Percentiles rank a stretch among this genome's conserved stretches.
Conservation (phyloP, 257 asterid species). For the Solanum phureja region DNA sequence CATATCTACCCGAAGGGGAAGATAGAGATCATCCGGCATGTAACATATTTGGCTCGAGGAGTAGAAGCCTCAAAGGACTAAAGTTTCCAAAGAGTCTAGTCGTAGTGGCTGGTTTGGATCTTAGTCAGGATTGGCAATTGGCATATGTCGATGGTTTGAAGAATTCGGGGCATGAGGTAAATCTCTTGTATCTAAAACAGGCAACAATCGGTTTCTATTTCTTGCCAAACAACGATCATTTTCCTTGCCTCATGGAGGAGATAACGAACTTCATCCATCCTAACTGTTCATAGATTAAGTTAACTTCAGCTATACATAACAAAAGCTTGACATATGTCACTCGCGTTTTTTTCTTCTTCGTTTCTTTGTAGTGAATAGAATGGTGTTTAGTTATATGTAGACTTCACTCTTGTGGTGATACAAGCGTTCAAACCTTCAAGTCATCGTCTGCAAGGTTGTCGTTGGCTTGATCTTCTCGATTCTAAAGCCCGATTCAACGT, state of each 20-base stretch:
- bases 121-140: conserved; percentile 76
- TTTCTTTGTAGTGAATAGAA: not conserved
- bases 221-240: conserved; percentile 75
- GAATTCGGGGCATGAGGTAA: conserved; percentile 39
- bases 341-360: not conserved
- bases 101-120: conserved; percentile 81
- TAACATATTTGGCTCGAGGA: conserved; percentile 65
- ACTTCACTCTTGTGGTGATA: not conserved
- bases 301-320: conserved; percentile 6
- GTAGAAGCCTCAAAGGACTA: conserved; percentile 29
- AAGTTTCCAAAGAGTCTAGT: conserved; percentile 55
- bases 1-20: conserved; percentile 67
- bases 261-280: conserved; percentile 25
- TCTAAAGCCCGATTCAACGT: not conserved
- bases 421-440: not conserved
- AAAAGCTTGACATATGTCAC: conserved; percentile 1
- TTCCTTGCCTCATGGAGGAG: conserved; percentile 55
- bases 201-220: conserved; percentile 86
- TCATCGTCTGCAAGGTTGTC: not conserved
- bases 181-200: conserved; percentile 38
- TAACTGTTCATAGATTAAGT: conserved; percentile 1
- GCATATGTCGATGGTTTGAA: conserved; percentile 55
- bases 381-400: conserved; percentile 10
- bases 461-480: not conserved
- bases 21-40: conserved; percentile 87